Conservation (phyloP, 2,329 filamentous ascomycete species). For the Shiraia sp. region DNA sequence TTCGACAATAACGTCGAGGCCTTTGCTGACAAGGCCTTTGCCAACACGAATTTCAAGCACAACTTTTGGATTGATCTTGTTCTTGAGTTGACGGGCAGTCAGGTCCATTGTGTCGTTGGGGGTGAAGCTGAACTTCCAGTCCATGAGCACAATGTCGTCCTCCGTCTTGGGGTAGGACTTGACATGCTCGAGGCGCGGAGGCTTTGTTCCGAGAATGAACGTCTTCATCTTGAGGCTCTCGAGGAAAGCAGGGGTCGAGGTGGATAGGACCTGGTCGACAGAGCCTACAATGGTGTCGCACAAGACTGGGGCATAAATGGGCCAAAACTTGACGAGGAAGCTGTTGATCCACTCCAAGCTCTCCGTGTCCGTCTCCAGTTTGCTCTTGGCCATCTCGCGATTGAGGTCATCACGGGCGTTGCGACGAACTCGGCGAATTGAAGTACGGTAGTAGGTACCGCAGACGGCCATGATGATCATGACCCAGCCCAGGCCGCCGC, state of each 20-base stretch:
- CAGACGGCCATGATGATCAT: slow-evolving; percentile 91
- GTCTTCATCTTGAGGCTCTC: slow-evolving; percentile 93
- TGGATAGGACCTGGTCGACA: slow-evolving; percentile 94
- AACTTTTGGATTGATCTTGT: slow-evolving; percentile 96
- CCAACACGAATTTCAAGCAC: slow-evolving; percentile 93
- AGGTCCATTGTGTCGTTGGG: slow-evolving; percentile 92
- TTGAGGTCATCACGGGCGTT: slow-evolving; percentile 96
- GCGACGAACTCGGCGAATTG: slow-evolving; percentile 85
- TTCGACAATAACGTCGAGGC: slow-evolving; percentile 95
- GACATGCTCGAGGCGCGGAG: slow-evolving; percentile 93
- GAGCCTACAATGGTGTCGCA: slow-evolving; percentile 90
- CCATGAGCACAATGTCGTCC: slow-evolving; percentile 96
- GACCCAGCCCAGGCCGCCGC: slow-evolving; percentile 90
- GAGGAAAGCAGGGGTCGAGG: slow-evolving; percentile 86
- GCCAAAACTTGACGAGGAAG: slow-evolving; percentile 98
- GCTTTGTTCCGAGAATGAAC: slow-evolving; percentile 92
- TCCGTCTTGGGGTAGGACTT: slow-evolving; percentile 97
- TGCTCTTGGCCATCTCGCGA: slow-evolving; percentile 84
- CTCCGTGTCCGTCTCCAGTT: slow-evolving; percentile 86
- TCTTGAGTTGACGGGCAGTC: slow-evolving; percentile 85
- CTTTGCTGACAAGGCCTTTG: slow-evolving; percentile 96
- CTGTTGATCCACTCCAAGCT: slow-evolving; percentile 99
- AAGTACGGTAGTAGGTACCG: slow-evolving; percentile 95
- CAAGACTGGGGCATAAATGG: slow-evolving; percentile 93
- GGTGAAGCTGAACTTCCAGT: slow-evolving; percentile 99